Evolutionary conservation across 345 rosid species (phyloP), one percentile per base, ranked within the genome.

Genomic region (Dipteronia sinensis): DNA sequence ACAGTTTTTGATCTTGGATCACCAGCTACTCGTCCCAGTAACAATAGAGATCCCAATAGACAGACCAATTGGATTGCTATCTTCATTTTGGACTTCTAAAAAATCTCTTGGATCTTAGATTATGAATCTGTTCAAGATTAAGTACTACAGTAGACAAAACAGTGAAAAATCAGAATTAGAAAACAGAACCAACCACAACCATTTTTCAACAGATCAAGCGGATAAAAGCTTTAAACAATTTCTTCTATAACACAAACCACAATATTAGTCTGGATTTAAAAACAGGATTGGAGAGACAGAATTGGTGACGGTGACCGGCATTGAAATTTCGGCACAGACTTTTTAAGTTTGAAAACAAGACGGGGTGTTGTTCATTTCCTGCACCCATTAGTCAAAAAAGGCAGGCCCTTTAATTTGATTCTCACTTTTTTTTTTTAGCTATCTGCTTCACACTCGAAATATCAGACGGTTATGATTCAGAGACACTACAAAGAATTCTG

Each of bases 1-100:
- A 95, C 78, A 13, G 73, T 73, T 15, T 89, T 85, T 8, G 92
- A 80, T 69, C 99, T 88, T 17, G 98, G 85, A 63, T 90, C 95
- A 72, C 89, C 92, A 0, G 10, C 73, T 25, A 83, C 89, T 59
- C 40, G 29, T 73, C 67, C 77, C 3, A 27, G 68, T 9, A 80
- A 19, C 17, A 77, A 55, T 7, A 82, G 16, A 68, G 58, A 74
- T n/a, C 40, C 80, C 15, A 78, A n/a, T 51, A 83, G 29, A 31
- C 61, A 64, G 34, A 83, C 8, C n/a, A 75, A 19, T 66, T 7
- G 27, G 64, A 34, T 55, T 11, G 16, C 49, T 61, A 59, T 65
- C 77, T 72, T 74, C 89, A 85, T 82, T 69, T 3, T 72, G 80
- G 11, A 47, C 51, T 72, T 19, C 31, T 29, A 12, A n/a, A n/a